phyloP scores from a whole-genome alignment of 768 basidiomycete genomes.

The Hypsizygus marmoreus region DNA sequence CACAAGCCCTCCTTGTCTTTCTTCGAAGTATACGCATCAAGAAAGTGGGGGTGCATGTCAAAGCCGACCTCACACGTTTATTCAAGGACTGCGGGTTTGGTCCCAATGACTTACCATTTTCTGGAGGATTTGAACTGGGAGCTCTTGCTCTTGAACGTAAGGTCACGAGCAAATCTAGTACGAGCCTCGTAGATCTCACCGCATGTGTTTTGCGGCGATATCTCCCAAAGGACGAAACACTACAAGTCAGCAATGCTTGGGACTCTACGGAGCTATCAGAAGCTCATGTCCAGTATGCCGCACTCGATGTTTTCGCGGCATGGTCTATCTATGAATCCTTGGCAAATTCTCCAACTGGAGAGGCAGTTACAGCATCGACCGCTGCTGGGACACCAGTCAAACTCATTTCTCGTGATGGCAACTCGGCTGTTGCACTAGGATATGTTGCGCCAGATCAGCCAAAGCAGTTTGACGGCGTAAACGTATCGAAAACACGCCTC shows the following conservation, averaged over 20 bases:
- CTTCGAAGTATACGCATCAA: conserved; percentile 16
- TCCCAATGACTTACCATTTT: background rate
- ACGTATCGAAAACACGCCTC: conserved; percentile 4
- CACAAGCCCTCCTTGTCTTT: conserved; percentile 5
- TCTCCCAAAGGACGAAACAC: background rate
- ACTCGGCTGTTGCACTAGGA: conserved; percentile 7
- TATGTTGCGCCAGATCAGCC: conserved; percentile 10
- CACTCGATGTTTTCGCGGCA: conserved; percentile 6
- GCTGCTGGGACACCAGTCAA: conserved; percentile 6
- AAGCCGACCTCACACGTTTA: conserved; percentile 22
- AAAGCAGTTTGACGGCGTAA: conserved; percentile 1
- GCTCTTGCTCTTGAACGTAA: background rate
- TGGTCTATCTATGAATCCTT: conserved; percentile 1
- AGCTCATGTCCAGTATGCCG: background rate
- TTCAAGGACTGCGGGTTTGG: conserved; percentile 11
- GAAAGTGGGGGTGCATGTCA: conserved; percentile 27
- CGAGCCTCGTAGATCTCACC: background rate
- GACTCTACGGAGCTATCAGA: background rate
- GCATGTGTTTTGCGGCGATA: background rate
- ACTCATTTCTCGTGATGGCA: conserved; percentile 10
- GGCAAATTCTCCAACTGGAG: background rate
- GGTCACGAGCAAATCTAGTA: background rate
- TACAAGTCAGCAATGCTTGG: background rate
- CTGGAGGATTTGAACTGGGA: conserved; percentile 2
- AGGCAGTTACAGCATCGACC: background rate